Evolutionary conservation across 768 basidiomycete genomes (phyloP), one percentile per base, ranked within the genome.

Genomic region (Chlorophyllum brunneum): DNA sequence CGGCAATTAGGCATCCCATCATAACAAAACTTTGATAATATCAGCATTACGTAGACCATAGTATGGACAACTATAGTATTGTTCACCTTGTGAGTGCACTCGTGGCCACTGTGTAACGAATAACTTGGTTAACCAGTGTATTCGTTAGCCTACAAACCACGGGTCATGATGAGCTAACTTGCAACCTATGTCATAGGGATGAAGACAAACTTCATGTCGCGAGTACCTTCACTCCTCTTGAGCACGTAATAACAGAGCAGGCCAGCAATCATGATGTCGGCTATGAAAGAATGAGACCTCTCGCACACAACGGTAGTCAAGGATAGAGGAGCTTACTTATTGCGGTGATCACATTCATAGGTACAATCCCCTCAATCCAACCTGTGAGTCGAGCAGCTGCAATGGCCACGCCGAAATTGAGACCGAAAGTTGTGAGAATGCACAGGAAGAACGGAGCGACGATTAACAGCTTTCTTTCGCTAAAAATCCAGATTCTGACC

Each of bases 401-500:
- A 27, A 13, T 36, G 11, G 27, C 15, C 16, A 57, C 20, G 29
- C 38, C 16, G 15, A 56, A 18, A 18, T 55, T 45, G 36, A 57
- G 38, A 13, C 26, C 42, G n/a, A 55, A 37, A 2, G 54, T 49
- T 11, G 41, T 20, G 10, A 52, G 30, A 22, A 52, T 54, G 18
- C 47, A 33, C n/a, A 43, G 20, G 27, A 49, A 27, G 15, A 59
- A 26, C 10, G 42, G 18, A 4, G 31, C 36, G 8, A 51, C 49
- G 27, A 59, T 40, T 10, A 30, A 29, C 30, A 15, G 1, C 22
- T 55, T 57, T 20, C 38, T 30, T 23, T 55, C n/a, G 44, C 56
- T 59, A 34, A 59, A 53, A 10, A 37, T 26, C 58, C 56, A 59
- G 4, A 59, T 51, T 23, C 58, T 59, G 39, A 48, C n/a, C n/a